Evolutionary conservation across 2,329 filamentous ascomycete species (phyloP).

Genomic region (Cercospora citrullina): DNA sequence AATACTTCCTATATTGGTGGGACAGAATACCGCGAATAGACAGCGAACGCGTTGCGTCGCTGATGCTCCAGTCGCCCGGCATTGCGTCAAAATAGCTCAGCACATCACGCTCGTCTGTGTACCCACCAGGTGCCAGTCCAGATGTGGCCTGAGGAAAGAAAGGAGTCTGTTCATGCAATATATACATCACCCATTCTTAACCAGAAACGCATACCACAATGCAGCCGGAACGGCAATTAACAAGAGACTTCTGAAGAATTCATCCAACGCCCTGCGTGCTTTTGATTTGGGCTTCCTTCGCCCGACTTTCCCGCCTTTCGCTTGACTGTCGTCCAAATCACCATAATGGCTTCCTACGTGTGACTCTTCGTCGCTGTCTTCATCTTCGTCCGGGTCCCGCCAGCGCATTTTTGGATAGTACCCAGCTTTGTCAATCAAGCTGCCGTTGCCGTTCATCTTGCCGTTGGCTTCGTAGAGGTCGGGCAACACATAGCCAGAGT

Average conservation of each 20-base stretch:
- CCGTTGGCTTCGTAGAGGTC: slow-evolving; percentile 28
- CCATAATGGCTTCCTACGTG: slow-evolving; percentile 19
- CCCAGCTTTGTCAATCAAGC: slow-evolving; percentile 45
- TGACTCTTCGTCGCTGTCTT: slow-evolving; percentile 36
- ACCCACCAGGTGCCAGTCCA: not conserved
- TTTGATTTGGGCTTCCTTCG: slow-evolving; percentile 20
- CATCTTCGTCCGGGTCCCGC: slow-evolving; percentile 35
- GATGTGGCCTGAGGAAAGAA: not conserved
- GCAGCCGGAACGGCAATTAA: slow-evolving; percentile 24
- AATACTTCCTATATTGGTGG: too few relatives aligned
- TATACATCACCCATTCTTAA: slow-evolving; percentile 22
- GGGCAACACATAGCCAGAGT: slow-evolving; percentile 17
- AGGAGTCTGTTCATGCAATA: not conserved
- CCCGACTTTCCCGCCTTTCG: slow-evolving; percentile 21
- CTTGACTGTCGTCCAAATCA: slow-evolving; percentile 25
- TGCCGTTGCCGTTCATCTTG: slow-evolving; percentile 23
- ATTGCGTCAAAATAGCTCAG: not conserved
- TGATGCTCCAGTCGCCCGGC: too few relatives aligned
- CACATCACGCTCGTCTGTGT: not conserved
- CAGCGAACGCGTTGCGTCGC: not conserved
- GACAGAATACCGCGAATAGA: not conserved
- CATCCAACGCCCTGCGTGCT: slow-evolving; percentile 25
- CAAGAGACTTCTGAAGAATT: slow-evolving; percentile 22
- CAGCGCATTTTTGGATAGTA: slow-evolving; percentile 40
- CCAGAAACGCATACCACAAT: slow-evolving; percentile 25